phyloP scores from a whole-genome alignment of 2,329 filamentous ascomycete genomes.

The Cercospora sesami region DNA sequence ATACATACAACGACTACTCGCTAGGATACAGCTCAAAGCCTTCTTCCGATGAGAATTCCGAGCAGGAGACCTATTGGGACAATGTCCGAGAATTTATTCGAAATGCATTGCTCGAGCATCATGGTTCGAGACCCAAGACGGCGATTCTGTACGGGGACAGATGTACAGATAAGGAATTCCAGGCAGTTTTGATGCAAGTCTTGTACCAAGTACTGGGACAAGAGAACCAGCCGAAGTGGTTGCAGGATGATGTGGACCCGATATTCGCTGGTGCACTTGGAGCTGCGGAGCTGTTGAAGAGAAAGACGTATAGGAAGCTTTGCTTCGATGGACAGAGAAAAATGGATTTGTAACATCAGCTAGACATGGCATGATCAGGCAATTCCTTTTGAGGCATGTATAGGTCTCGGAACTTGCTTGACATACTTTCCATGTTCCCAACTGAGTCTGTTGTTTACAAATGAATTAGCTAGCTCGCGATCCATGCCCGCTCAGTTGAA shows the following conservation, averaged over 20 bases:
- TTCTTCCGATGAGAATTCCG: not conserved
- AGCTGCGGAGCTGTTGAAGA: not conserved
- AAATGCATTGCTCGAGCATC: not conserved
- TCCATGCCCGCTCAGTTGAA: slow-evolving; percentile 23
- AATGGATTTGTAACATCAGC: not conserved
- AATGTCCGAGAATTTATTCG: not conserved
- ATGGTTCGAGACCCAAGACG: not conserved
- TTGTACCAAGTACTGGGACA: not conserved
- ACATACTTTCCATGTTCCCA: not conserved
- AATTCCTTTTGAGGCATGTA: not conserved
- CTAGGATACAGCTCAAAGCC: not conserved
- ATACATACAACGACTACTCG: not conserved
- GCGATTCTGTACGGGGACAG: not conserved
- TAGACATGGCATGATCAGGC: not conserved
- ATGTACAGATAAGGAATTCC: not conserved
- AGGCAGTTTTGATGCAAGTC: not conserved
- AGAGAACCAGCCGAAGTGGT: not conserved
- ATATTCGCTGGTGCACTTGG: not conserved
- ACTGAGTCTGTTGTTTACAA: not conserved
- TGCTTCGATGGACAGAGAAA: not conserved
- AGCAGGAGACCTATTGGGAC: not conserved
- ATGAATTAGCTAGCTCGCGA: not conserved
- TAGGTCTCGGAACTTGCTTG: not conserved
- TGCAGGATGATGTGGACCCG: not conserved
- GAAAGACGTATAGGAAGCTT: not conserved